phyloP scores from a whole-genome alignment of 140 eudicot genomes.

The Cichorium intybus region DNA sequence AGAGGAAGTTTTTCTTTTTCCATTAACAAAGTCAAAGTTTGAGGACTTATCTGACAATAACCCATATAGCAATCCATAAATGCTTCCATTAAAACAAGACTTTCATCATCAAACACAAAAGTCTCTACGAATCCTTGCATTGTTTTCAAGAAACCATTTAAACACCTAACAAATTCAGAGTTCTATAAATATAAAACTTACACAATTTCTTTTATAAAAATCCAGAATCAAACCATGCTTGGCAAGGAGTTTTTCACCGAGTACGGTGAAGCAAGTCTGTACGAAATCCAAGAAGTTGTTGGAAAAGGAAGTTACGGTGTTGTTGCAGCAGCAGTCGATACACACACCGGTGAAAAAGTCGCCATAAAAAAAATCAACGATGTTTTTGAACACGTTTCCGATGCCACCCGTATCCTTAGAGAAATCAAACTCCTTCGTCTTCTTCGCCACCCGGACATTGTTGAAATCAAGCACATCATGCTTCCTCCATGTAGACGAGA shows the following conservation, averaged over 20 bases:
- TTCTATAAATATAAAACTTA: conserved; percentile 11
- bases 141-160: no score
- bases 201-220: not conserved
- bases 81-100: no score
- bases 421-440: conserved; percentile 84
- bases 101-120: no score
- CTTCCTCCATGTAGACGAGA: conserved; percentile 92
- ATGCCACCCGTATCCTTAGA: conserved; percentile 87
- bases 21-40: no score
- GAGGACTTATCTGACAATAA: no score
- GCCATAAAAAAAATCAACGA: conserved; percentile 82
- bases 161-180: conserved; percentile 2
- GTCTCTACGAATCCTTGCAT: no score
- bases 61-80: no score
- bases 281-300: conserved; percentile 87
- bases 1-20: no score
- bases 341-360: conserved; percentile 86
- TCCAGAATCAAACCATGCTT: conserved; percentile 66
- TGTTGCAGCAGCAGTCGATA: conserved; percentile 91
- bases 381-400: conserved; percentile 87
- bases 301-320: conserved; percentile 97
- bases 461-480: conserved; percentile 85
- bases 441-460: conserved; percentile 83
- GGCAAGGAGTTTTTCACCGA: conserved; percentile 95
- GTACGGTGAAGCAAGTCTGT: conserved; percentile 86